Conservation (phyloP, 371 early-diverging fungal genomes). For the Mucor plumbeus region DNA sequence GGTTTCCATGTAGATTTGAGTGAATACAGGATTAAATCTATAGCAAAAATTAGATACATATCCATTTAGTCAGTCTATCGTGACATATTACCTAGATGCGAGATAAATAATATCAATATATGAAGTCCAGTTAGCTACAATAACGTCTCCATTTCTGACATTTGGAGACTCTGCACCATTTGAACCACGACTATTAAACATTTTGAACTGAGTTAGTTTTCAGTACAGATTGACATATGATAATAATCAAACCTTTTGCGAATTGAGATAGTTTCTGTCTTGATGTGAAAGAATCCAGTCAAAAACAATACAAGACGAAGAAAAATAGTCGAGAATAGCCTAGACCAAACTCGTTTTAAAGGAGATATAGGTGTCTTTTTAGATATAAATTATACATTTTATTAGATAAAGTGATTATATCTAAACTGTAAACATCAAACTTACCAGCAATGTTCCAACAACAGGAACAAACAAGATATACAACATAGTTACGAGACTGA, state of each 20-base stretch:
- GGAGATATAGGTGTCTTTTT: slow-evolving; percentile 45
- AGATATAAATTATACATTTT: too few species aligned
- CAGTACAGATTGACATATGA: slow-evolving; percentile 4
- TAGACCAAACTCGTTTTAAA: slow-evolving; percentile 46
- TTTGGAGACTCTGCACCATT: slow-evolving; percentile 11
- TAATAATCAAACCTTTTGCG: slow-evolving; percentile 52
- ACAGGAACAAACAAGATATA: slow-evolving; percentile 45
- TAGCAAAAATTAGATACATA: not conserved
- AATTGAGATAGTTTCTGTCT: slow-evolving; percentile 56
- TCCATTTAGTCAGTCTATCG: too few species aligned
- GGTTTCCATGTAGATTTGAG: slow-evolving; percentile 61
- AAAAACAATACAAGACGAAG: slow-evolving; percentile 61
- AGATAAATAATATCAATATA: slow-evolving; percentile 85
- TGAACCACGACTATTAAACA: slow-evolving; percentile 18
- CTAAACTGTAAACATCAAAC: not conserved
- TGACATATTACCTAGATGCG: slow-evolving; percentile 56
- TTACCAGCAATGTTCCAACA: slow-evolving; percentile 42
- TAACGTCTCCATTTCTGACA: slow-evolving; percentile 68
- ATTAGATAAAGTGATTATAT: too few species aligned
- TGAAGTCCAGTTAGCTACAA: slow-evolving; percentile 84
- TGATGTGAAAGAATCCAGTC: slow-evolving; percentile 71
- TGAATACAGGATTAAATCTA: slow-evolving; percentile 76
- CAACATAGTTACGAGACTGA: slow-evolving; percentile 31
- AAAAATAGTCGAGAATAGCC: slow-evolving; percentile 41
- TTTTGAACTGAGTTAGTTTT: not conserved